phyloP scores from a whole-genome alignment of 2,329 filamentous ascomycete species.

The Aspergillus clavatus region DNA sequence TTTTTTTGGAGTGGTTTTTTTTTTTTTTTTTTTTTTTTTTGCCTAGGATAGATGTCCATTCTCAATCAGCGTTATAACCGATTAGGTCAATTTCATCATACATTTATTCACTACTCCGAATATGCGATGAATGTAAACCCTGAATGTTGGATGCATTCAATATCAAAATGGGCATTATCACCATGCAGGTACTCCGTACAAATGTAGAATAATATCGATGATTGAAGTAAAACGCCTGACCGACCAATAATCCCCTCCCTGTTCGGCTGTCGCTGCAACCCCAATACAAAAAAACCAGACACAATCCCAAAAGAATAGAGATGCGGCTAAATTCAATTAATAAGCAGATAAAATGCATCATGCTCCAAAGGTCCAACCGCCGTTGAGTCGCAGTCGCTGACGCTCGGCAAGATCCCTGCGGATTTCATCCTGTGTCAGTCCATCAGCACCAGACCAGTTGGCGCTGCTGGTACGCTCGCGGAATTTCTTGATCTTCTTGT shows the following conservation, averaged over 20 bases:
- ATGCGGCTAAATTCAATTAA: background rate
- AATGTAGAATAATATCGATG: no score
- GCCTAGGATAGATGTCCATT: no score
- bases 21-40: background rate
- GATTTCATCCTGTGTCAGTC: constrained; percentile 83
- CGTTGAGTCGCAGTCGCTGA: constrained; percentile 73
- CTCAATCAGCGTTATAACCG: no score
- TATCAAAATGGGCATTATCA: background rate
- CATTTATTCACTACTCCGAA: no score
- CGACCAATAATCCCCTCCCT: constrained; percentile 3
- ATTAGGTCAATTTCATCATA: no score
- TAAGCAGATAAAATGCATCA: constrained; percentile 4
- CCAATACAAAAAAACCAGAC: constrained; percentile 1
- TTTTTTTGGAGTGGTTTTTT: background rate
- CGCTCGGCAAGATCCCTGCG: constrained; percentile 71
- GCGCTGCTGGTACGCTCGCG: constrained; percentile 87
- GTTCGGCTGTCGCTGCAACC: constrained; percentile 6
- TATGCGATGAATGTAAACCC: no score
- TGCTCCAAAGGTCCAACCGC: constrained; percentile 73
- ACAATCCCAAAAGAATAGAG: background rate
- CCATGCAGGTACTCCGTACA: background rate
- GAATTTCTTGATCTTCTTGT: constrained; percentile 84
- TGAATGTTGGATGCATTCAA: no score
- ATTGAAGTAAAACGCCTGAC: constrained; percentile 1
- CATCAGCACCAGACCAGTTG: constrained; percentile 81